These are phyloP conservation scores for Quercus lobata DNA, from an alignment of 331 rosid genomes.

Conservation along the genomic window DNA sequence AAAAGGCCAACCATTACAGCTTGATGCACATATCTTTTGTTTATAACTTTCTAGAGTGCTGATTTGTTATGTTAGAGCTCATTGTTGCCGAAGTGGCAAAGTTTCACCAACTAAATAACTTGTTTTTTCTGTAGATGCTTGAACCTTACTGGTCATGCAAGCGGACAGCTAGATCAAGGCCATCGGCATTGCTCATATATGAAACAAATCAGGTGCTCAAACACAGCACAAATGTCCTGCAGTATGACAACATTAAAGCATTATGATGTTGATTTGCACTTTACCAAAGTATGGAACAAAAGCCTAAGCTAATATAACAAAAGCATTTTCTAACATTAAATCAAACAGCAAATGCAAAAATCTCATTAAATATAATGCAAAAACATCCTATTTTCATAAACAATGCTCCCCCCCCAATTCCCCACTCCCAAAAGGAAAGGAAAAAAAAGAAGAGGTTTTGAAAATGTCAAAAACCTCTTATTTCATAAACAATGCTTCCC, in stretches of 20 bases:
- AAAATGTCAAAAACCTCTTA: too few relatives aligned
- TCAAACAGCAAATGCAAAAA: background rate
- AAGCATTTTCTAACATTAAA: background rate
- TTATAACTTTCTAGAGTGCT: background rate
- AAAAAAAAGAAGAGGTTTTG: too few relatives aligned
- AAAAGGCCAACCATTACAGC: background rate
- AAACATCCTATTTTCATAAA: too few relatives aligned
- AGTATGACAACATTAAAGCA: background rate
- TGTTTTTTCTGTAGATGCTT: background rate
- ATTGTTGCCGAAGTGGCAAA: background rate
- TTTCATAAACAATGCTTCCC: too few relatives aligned
- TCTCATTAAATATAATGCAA: background rate
- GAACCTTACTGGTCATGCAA: background rate
- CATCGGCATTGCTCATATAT: too few relatives aligned
- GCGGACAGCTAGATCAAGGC: background rate
- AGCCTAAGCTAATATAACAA: background rate
- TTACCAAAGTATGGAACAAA: background rate
- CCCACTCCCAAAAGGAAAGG: too few relatives aligned
- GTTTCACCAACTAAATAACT: background rate
- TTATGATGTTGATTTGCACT: too few relatives aligned
- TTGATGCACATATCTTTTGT: background rate
- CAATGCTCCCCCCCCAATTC: too few relatives aligned
- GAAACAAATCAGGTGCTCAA: background rate
- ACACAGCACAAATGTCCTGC: background rate
- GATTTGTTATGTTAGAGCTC: background rate